phyloP scores from a whole-genome alignment of 805 yeast genomes.

The Candida silvatica region DNA sequence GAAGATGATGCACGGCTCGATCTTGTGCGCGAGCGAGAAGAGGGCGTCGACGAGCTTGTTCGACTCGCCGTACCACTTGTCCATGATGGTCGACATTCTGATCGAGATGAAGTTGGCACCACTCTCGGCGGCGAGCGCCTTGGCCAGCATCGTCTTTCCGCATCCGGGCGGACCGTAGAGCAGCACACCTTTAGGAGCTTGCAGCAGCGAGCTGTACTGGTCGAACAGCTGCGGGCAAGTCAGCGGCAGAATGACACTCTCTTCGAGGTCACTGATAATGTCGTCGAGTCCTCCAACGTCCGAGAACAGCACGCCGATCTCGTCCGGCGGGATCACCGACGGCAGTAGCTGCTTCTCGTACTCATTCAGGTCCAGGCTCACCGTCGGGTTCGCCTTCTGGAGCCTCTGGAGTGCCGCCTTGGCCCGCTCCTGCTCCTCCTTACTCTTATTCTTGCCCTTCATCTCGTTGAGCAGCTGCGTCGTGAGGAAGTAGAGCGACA shows the following conservation, averaged over 20 bases:
- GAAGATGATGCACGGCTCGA: constrained; percentile 91
- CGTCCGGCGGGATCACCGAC: constrained; percentile 77
- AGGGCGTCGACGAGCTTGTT: constrained; percentile 91
- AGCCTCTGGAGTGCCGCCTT: constrained; percentile 48
- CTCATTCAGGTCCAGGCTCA: constrained; percentile 45
- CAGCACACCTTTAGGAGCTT: constrained; percentile 91
- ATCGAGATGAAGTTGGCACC: constrained; percentile 88
- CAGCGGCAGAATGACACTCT: constrained; percentile 82
- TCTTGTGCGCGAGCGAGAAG: constrained; percentile 79
- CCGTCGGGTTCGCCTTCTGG: constrained; percentile 48
- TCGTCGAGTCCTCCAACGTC: constrained; percentile 87
- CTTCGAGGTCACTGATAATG: constrained; percentile 78
- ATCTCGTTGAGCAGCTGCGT: constrained; percentile 20
- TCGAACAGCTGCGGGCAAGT: constrained; percentile 69
- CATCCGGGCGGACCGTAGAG: constrained; percentile 97
- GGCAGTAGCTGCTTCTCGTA: constrained; percentile 77
- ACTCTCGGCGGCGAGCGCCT: constrained; percentile 86
- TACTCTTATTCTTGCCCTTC: constrained; percentile 34
- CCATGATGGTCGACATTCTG: constrained; percentile 90
- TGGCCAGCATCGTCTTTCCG: constrained; percentile 96
- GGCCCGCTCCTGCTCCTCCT: constrained; percentile 56
- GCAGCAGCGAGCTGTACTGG: constrained; percentile 58
- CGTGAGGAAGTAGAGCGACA: constrained; percentile 40
- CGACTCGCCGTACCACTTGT: constrained; percentile 96
- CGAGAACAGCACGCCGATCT: constrained; percentile 63